Evolutionary conservation across 2,329 filamentous ascomycete species (phyloP), one percentile per base, ranked within the genome.

Genomic region (Xylaria sp.): DNA sequence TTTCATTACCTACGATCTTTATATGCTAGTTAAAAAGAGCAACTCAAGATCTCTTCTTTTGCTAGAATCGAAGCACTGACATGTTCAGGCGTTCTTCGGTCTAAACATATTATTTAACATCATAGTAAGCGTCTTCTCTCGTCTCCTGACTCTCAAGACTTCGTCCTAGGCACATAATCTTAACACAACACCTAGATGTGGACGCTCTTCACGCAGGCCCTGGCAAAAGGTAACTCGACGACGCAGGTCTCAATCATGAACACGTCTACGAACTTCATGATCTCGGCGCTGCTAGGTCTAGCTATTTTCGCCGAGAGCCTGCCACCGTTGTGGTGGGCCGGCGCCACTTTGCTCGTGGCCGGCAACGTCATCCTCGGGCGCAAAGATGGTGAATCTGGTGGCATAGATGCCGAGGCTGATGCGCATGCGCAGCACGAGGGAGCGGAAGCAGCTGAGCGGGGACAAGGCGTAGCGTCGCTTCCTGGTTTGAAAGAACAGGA

Each of bases 211-310:
- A 95, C 92, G 7, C 87, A 89, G 59, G 92, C 92, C 62, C 87
- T 95, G n/a, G 89, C 92, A 0, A 86, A 88, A 20, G 91, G 92
- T 15, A 87, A 88, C 67, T 94, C 91, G 1, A 94, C 92, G 9
- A 93, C 92, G 0, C 91, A 93, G 76, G 92, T 94, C 58, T 91
- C 89, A 73, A 91, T 95, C 78, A 89, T 95, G 79, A 95, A 95
- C 80, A 94, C 92, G 2, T 93, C 91, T 15, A 86, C 91, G 66
- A 95, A 95, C 81, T 95, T 95, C 79, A 86, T 95, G 81, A 81
- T 94, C 70, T 94, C 92, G 0, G 92, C 92, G 8, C 72, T 94
- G 7, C 83, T 94, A 23, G 92, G 92, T 32, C 83, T 88, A 59
- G 79, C 88, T 67, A 89, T 95, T 73, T 95, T 95, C 79, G 85